phyloP scores from a whole-genome alignment of 2,329 filamentous ascomycete species.

The Leptographium flavum region DNA sequence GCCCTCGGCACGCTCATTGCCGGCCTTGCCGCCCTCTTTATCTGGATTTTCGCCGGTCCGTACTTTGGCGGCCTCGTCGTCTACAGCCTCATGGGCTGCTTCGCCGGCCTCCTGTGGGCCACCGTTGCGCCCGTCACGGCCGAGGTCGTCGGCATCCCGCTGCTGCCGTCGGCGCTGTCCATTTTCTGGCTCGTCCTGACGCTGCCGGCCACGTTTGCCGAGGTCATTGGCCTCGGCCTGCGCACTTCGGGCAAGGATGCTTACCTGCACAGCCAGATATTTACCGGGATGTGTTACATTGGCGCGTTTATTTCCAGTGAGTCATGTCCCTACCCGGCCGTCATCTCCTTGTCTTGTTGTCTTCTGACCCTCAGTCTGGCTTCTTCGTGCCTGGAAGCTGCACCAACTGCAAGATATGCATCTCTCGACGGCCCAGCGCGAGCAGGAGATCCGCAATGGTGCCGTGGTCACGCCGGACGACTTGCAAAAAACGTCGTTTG shows the following conservation, averaged over 20 bases:
- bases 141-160: conserved; percentile 57
- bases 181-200: conserved; percentile 60
- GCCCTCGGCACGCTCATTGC: conserved; percentile 47
- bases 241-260: conserved; percentile 24
- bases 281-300: conserved; percentile 47
- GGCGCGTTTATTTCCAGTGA: conserved; percentile 32
- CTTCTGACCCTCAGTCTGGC: conserved; percentile 19
- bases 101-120: conserved; percentile 59
- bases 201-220: conserved; percentile 54
- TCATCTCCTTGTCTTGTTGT: neutral
- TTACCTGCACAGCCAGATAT: conserved; percentile 41
- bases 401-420: conserved; percentile 21
- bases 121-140: conserved; percentile 55
- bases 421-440: conserved; percentile 16
- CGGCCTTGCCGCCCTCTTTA: conserved; percentile 49
- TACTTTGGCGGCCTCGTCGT: conserved; percentile 53
- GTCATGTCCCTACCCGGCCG: conserved; percentile 5
- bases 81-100: conserved; percentile 53
- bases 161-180: conserved; percentile 53
- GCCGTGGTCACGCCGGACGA: conserved; percentile 2
- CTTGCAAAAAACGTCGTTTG: neutral
- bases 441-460: conserved; percentile 15
- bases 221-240: conserved; percentile 48
- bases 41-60: conserved; percentile 59
- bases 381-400: conserved; percentile 28